Conservation (phyloP, 139 green algal species). For the Coelastrella sp. region DNA sequence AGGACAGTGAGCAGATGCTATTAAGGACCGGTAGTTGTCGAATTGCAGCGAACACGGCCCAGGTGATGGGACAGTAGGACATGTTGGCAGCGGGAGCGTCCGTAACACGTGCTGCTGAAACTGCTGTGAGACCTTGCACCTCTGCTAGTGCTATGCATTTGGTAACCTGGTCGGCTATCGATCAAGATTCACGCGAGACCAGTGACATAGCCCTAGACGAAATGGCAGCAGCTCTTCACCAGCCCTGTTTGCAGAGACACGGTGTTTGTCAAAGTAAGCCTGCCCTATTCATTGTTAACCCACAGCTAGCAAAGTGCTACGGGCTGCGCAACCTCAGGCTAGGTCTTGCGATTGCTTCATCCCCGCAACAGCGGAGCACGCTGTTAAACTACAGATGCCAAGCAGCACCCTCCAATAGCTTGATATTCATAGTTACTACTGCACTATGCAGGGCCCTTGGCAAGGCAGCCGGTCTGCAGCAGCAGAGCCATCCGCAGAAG, state of each 20-base stretch:
- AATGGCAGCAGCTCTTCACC: neutral
- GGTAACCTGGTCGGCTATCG: too few species aligned
- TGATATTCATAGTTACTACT: neutral
- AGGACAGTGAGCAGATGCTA: too few species aligned
- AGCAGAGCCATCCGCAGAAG: conserved; percentile 14
- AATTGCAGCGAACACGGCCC: too few species aligned
- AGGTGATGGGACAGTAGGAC: neutral
- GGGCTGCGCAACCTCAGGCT: neutral
- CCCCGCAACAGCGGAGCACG: neutral
- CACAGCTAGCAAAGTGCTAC: neutral
- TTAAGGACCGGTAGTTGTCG: too few species aligned
- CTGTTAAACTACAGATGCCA: neutral
- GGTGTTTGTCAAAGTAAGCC: neutral
- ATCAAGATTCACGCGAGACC: too few species aligned
- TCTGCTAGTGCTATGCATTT: too few species aligned
- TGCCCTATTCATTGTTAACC: neutral
- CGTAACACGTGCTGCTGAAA: neutral
- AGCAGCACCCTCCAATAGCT: neutral
- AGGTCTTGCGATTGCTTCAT: neutral
- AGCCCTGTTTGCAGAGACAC: neutral
- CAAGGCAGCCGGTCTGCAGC: neutral
- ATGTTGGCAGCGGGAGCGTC: neutral
- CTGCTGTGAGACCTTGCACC: too few species aligned
- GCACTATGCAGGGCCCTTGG: neutral
- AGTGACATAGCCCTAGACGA: neutral